Percentiles rank a stretch among this genome's conserved stretches.
These are phyloP conservation scores for Aspergillus sp. DNA, from an alignment of 2,329 filamentous ascomycete species.

Conservation along the genomic window DNA sequence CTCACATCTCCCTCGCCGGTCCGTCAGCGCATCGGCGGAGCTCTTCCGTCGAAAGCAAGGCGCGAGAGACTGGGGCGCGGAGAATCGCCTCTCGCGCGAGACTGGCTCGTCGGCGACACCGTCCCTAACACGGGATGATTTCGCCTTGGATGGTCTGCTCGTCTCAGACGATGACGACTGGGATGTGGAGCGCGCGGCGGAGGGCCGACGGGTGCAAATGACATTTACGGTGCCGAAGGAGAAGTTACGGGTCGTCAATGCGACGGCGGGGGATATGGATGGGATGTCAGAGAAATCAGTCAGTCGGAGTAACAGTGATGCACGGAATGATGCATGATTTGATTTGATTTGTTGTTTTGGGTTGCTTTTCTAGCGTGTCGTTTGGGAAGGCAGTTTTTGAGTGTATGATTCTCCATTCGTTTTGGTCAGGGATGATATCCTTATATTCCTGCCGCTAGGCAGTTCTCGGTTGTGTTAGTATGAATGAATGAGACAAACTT, in stretches of 20 bases:
- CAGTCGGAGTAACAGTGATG: slow-evolving; percentile 21
- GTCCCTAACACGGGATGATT: slow-evolving; percentile 22
- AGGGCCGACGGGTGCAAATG: slow-evolving; percentile 70
- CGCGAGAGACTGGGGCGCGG: slow-evolving; percentile 51
- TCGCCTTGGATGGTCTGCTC: slow-evolving; percentile 23
- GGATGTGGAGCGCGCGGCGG: slow-evolving; percentile 72
- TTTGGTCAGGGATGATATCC: slow-evolving; percentile 1
- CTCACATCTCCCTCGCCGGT: slow-evolving; percentile 38
- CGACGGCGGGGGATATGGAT: slow-evolving; percentile 44
- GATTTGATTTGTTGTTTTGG: neutral
- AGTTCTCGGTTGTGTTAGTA: neutral
- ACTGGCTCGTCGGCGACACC: slow-evolving; percentile 2
- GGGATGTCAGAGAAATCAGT: slow-evolving; percentile 27
- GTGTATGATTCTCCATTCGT: slow-evolving; percentile 4
- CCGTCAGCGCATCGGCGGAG: slow-evolving; percentile 48
- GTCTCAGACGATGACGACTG: slow-evolving; percentile 52
- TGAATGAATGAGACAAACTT: too few relatives aligned
- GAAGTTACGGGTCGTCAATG: slow-evolving; percentile 84
- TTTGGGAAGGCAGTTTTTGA: neutral
- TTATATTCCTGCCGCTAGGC: slow-evolving; percentile 1
- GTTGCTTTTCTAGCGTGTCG: neutral
- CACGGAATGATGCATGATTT: neutral
- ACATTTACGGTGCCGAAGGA: slow-evolving; percentile 94
- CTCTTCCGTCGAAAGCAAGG: slow-evolving; percentile 51
- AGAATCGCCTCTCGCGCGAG: slow-evolving; percentile 23